phyloP scores from a whole-genome alignment of 139 green algal species.

The Picochlorum sp. region DNA sequence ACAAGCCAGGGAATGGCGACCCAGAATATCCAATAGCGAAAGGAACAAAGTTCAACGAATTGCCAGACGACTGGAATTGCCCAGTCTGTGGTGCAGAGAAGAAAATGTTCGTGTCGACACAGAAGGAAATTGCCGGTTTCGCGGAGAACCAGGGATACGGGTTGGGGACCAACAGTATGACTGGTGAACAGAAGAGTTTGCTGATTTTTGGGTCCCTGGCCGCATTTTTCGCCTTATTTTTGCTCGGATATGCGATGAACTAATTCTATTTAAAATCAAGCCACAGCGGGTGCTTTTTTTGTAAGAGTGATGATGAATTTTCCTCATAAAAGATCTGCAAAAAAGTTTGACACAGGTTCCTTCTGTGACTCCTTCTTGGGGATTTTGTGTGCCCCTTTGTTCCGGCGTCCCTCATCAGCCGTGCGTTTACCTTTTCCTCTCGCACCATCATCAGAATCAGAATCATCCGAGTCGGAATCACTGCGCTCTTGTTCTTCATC shows the following conservation, averaged over 20 bases:
- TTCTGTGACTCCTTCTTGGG: constrained; percentile 11
- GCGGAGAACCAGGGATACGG: constrained; percentile 86
- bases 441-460: neutral
- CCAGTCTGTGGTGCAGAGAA: constrained; percentile 78
- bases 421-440: constrained; percentile 8
- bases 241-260: constrained; percentile 76
- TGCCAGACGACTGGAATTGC: constrained; percentile 89
- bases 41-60: constrained; percentile 63
- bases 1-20: constrained; percentile 70
- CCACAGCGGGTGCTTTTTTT: neutral
- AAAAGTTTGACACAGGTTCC: constrained; percentile 18
- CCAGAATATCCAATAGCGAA: constrained; percentile 76
- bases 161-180: constrained; percentile 85
- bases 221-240: constrained; percentile 80
- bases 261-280: constrained; percentile 17
- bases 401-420: neutral
- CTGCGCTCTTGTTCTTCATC: neutral
- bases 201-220: constrained; percentile 85
- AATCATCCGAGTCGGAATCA: neutral
- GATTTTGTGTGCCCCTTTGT: constrained; percentile 22
- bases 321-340: constrained; percentile 21
- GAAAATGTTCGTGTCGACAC: constrained; percentile 61
- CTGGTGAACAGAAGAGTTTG: constrained; percentile 73
- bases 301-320: neutral
- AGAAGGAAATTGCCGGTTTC: constrained; percentile 78